Conservation (phyloP, 257 asterid genomes). For the Solanum pennellii region DNA sequence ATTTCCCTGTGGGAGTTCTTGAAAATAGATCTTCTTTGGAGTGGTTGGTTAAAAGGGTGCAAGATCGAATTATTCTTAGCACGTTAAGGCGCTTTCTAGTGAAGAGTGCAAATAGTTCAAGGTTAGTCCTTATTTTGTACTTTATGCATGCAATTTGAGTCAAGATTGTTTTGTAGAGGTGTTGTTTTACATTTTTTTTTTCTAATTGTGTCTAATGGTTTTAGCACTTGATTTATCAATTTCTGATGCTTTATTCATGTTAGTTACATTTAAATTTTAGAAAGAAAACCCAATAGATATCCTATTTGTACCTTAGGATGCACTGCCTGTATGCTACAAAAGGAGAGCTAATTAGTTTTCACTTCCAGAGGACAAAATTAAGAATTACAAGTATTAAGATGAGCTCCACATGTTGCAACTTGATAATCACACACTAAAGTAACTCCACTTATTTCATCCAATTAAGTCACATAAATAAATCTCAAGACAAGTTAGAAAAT, state of each 20-base stretch:
- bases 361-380: background rate
- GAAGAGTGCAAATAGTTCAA: slow-evolving; percentile 53
- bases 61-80: slow-evolving; percentile 58
- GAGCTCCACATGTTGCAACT: background rate
- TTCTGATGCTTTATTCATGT: background rate
- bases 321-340: background rate
- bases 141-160: background rate
- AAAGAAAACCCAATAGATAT: background rate
- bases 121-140: slow-evolving; percentile 32
- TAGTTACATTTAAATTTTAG: background rate
- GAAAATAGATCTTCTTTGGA: slow-evolving; percentile 48
- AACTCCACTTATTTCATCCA: background rate
- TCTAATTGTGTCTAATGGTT: background rate
- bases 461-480: background rate
- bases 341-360: background rate
- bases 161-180: background rate
- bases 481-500: background rate
- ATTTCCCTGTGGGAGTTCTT: slow-evolving; percentile 22
- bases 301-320: background rate
- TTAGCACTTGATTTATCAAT: background rate
- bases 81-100: slow-evolving; percentile 54
- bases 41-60: slow-evolving; percentile 75
- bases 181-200: background rate
- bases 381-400: background rate
- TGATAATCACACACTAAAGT: background rate